Conservation (phyloP, 805 yeast genomes). For the Tanozyma kutaoensis region DNA sequence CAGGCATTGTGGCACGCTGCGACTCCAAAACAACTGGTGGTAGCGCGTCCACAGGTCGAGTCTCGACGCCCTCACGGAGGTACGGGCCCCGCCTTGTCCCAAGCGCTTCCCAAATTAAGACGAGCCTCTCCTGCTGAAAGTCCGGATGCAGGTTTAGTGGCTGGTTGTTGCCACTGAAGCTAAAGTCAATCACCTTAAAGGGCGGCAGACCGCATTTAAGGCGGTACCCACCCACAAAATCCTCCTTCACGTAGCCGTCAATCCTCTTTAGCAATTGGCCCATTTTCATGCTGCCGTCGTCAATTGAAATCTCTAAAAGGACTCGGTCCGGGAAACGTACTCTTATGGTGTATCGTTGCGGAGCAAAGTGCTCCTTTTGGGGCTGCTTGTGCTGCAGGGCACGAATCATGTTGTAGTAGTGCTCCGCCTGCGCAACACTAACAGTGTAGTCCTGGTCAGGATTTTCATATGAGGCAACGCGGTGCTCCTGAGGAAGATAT, state of each 20-base stretch:
- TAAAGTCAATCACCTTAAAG: slow-evolving; percentile 13
- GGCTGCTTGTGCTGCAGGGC: slow-evolving; percentile 13
- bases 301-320: slow-evolving; percentile 21
- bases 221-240: slow-evolving; percentile 14
- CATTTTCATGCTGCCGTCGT: slow-evolving; percentile 12
- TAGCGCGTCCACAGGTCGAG: no score
- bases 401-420: slow-evolving; percentile 20
- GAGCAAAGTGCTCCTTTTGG: no score
- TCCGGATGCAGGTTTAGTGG: slow-evolving; percentile 14
- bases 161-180: slow-evolving; percentile 14
- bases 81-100: no score
- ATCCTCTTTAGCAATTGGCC: slow-evolving; percentile 24
- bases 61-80: no score
- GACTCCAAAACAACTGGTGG: no score
- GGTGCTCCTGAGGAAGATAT: no score
- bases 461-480: slow-evolving; percentile 26
- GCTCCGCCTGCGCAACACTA: slow-evolving; percentile 23
- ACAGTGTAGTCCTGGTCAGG: slow-evolving; percentile 29
- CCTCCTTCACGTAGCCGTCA: slow-evolving; percentile 16
- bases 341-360: slow-evolving; percentile 20
- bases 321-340: slow-evolving; percentile 25
- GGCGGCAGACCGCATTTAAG: slow-evolving; percentile 27
- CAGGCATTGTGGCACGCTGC: no score
- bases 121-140: slow-evolving; percentile 16
- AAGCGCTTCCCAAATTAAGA: slow-evolving; percentile 27